A percentile compares a stretch with the other conserved stretches of the same genome.
Evolutionary conservation across 1,139 yeast genomes (phyloP).

Genomic region (Groenewaldozyma sp.): DNA sequence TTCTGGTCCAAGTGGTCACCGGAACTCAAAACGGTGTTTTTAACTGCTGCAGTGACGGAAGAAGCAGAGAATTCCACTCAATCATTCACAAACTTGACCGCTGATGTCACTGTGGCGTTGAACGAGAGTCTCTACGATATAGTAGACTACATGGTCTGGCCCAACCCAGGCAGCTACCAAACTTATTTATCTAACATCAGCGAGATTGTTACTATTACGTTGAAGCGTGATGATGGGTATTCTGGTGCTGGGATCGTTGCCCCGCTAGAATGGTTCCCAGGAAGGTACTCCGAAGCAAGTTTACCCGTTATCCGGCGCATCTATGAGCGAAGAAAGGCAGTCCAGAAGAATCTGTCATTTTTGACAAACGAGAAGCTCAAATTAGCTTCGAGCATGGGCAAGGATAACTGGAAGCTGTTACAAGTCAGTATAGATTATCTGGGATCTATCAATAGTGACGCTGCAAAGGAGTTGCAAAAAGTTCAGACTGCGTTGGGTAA

Average conservation of each 20-base stretch:
- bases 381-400: conserved; percentile 25
- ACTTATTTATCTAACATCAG: conserved; percentile 29
- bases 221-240: conserved; percentile 30
- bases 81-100: conserved; percentile 17
- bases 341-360: conserved; percentile 21
- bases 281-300: conserved; percentile 33
- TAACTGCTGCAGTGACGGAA: conserved; percentile 14
- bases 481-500: conserved; percentile 9
- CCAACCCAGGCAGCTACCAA: conserved; percentile 19
- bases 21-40: conserved; percentile 13
- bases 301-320: conserved; percentile 18
- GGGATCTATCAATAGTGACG: conserved; percentile 2
- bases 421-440: conserved; percentile 24
- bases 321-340: conserved; percentile 10
- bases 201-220: conserved; percentile 33
- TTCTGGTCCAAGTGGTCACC: conserved; percentile 13
- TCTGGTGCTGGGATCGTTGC: conserved; percentile 31
- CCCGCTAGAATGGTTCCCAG: conserved; percentile 37
- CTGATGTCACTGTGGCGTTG: conserved; percentile 20
- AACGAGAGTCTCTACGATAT: conserved; percentile 19
- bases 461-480: conserved; percentile 10
- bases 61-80: conserved; percentile 3
- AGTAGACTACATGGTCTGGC: conserved; percentile 24
- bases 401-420: conserved; percentile 27
- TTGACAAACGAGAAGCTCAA: conserved; percentile 14